Evolutionary conservation across 2,329 filamentous ascomycete genomes (phyloP).

Genomic region (Pseudocercospora musae): DNA sequence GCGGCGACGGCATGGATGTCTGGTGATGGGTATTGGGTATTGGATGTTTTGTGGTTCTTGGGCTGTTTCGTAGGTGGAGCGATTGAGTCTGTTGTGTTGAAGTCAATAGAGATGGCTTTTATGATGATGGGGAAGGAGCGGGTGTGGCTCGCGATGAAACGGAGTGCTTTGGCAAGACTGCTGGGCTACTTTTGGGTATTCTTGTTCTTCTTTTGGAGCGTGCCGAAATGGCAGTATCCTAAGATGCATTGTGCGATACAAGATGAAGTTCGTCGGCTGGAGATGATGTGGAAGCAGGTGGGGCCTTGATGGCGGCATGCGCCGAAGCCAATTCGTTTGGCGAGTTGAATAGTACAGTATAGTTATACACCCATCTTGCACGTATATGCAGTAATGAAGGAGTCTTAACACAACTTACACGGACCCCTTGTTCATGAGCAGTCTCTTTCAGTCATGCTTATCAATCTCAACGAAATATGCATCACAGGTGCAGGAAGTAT

Average conservation of each 20-base stretch:
- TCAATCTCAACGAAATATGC: neutral
- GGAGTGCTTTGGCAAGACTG: neutral
- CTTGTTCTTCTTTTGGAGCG: neutral
- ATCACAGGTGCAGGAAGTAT: neutral
- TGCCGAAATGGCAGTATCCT: constrained; percentile 2
- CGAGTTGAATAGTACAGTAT: too few species aligned
- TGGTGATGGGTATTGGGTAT: neutral
- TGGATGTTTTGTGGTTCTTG: neutral
- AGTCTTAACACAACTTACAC: too few species aligned
- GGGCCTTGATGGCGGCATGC: neutral
- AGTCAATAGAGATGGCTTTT: neutral
- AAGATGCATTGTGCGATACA: neutral
- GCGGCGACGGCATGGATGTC: neutral
- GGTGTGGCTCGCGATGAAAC: neutral
- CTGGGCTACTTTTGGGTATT: neutral
- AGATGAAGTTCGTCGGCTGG: neutral
- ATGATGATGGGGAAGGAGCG: neutral
- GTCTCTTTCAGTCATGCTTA: neutral
- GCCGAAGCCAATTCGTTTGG: too few species aligned
- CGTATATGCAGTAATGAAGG: too few species aligned
- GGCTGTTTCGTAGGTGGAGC: neutral
- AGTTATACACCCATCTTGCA: too few species aligned
- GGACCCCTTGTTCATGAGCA: too few species aligned
- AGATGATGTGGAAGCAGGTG: neutral
- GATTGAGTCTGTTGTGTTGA: neutral